phyloP scores from a whole-genome alignment of 371 early-diverging fungal genomes.

The Apophysomyces elegans region DNA sequence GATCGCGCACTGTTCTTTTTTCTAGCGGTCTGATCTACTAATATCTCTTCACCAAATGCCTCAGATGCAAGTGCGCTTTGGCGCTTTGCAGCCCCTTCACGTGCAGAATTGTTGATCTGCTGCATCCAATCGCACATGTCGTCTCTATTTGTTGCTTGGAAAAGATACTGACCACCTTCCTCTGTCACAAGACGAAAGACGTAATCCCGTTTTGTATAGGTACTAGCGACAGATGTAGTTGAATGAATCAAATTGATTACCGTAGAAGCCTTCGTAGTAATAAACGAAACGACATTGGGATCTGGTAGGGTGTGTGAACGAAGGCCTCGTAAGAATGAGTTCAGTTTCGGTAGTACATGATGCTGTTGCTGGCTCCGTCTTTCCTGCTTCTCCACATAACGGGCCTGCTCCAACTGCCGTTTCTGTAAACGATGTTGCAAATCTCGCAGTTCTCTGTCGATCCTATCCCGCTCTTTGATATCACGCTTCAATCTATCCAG shows the following conservation, averaged over 20 bases:
- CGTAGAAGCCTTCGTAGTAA: conserved; percentile 62
- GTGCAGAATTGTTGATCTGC: conserved; percentile 73
- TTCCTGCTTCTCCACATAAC: conserved; percentile 62
- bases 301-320: conserved; percentile 25
- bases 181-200: conserved; percentile 86
- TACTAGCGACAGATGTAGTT: conserved; percentile 71
- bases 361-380: conserved; percentile 21
- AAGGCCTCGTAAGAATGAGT: conserved; percentile 40
- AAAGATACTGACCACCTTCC: conserved; percentile 80
- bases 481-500: conserved; percentile 72
- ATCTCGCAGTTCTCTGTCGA: conserved; percentile 71
- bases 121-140: conserved; percentile 84
- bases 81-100: conserved; percentile 76
- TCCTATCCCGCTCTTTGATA: conserved; percentile 72
- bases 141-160: conserved; percentile 71
- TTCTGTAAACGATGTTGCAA: conserved; percentile 71
- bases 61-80: conserved; percentile 50
- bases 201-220: conserved; percentile 73
- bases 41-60: conserved; percentile 15
- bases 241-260: conserved; percentile 85
- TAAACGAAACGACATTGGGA: conserved; percentile 11
- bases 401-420: conserved; percentile 72
- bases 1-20: conserved; percentile 14
- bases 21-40: conserved; percentile 10
- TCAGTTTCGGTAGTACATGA: conserved; percentile 43